These are phyloP conservation scores for Chaetomiaceae sp. DNA, from an alignment of 2,329 filamentous ascomycete species.

Conservation along the genomic window DNA sequence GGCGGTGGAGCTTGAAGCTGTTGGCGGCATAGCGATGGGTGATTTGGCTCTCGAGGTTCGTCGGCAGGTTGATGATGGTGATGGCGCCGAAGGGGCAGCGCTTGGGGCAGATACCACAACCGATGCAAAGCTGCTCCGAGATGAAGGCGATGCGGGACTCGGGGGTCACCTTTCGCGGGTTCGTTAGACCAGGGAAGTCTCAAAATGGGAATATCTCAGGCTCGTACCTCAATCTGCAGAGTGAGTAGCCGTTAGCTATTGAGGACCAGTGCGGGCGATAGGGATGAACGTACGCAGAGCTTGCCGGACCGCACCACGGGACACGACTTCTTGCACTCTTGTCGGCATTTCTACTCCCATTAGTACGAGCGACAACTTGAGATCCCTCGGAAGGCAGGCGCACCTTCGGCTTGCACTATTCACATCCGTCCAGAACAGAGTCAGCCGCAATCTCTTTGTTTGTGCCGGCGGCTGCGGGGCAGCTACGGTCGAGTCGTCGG, in stretches of 20 bases:
- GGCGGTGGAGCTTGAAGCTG: constrained; percentile 97
- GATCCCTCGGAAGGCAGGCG: constrained; percentile 11
- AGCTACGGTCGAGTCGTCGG: constrained; percentile 26
- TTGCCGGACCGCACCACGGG: constrained; percentile 96
- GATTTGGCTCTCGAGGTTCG: constrained; percentile 96
- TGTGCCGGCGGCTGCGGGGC: constrained; percentile 30
- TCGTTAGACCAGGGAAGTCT: constrained; percentile 64
- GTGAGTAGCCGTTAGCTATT: constrained; percentile 38
- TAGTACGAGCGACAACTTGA: constrained; percentile 7
- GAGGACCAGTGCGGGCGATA: constrained; percentile 51
- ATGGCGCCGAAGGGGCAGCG: constrained; percentile 99
- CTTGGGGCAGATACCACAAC: constrained; percentile 99
- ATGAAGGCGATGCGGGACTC: constrained; percentile 96
- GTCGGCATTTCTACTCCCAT: constrained; percentile 74
- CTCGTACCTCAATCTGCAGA: constrained; percentile 23
- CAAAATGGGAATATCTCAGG: background rate
- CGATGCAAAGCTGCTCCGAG: constrained; percentile 91
- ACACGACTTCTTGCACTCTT: constrained; percentile 99
- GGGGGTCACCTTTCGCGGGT: constrained; percentile 66
- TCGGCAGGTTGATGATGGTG: constrained; percentile 99
- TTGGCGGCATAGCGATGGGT: constrained; percentile 99
- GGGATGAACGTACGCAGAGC: constrained; percentile 29
- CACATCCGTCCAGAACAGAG: constrained; percentile 18
- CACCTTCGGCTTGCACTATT: constrained; percentile 83
- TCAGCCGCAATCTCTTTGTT: constrained; percentile 28